phyloP scores from a whole-genome alignment of 306 rosid species.

The Vigna angularis region DNA sequence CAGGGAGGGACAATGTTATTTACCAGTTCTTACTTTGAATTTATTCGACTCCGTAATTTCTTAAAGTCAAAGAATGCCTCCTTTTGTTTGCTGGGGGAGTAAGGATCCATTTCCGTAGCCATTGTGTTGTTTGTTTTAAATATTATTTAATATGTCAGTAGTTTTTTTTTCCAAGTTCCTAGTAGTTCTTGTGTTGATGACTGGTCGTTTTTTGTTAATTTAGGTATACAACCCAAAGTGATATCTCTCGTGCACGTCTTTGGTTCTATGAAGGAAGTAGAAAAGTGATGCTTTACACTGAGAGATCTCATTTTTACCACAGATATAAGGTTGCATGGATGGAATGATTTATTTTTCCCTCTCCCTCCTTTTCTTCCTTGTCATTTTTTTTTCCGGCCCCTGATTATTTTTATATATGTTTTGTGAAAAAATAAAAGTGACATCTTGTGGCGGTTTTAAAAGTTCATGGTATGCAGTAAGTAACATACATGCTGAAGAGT shows the following conservation, averaged over 20 bases:
- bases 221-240: conserved; percentile 83
- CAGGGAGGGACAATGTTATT: conserved; percentile 94
- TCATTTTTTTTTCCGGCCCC: not conserved
- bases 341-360: not conserved
- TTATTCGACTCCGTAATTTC: conserved; percentile 80
- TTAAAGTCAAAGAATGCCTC: conserved; percentile 85
- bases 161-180: not conserved
- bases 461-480: conserved; percentile 19
- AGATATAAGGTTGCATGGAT: conserved; percentile 76
- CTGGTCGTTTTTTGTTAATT: conserved; percentile 37
- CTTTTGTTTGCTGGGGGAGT: conserved; percentile 94
- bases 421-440: not conserved
- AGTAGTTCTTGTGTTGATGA: conserved; percentile 20
- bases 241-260: conserved; percentile 83
- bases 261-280: conserved; percentile 84
- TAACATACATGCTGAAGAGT: not conserved
- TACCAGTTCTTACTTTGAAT: conserved; percentile 83
- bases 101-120: conserved; percentile 52
- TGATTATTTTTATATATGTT: conserved; percentile 4
- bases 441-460: not conserved
- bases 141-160: conserved; percentile 10
- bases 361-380: not conserved
- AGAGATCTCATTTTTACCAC: conserved; percentile 91
- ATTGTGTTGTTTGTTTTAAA: not conserved
- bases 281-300: conserved; percentile 89